Percentiles rank a stretch among this genome's conserved stretches.
These are phyloP conservation scores for Earliella scabrosa DNA, from an alignment of 1,284 basidiomycete species.

Conservation along the genomic window DNA sequence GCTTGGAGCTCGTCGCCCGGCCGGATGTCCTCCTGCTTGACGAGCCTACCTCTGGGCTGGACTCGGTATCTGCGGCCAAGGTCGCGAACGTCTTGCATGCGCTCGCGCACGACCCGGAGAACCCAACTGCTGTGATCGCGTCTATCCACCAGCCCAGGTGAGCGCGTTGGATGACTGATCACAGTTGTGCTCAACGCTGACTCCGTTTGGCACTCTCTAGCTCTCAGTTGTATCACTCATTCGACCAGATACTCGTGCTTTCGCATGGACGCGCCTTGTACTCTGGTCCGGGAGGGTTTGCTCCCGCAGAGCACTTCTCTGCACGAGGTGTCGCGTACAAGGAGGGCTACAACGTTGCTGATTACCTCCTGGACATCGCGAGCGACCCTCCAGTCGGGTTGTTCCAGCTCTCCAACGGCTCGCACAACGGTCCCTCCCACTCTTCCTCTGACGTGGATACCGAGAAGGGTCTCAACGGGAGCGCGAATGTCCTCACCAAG, in stretches of 20 bases:
- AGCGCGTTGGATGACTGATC: conserved; percentile 16
- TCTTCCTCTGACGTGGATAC: conserved; percentile 16
- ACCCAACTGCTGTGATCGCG: conserved; percentile 81
- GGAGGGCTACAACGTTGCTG: conserved; percentile 86
- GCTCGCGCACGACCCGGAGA: conserved; percentile 70
- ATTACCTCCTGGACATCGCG: conserved; percentile 87
- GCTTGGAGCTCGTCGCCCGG: conserved; percentile 79
- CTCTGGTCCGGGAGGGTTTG: conserved; percentile 72
- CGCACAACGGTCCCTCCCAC: conserved; percentile 5
- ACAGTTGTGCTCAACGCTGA: neutral
- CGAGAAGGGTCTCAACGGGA: conserved; percentile 18
- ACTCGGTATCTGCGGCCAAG: conserved; percentile 85
- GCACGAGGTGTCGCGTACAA: conserved; percentile 49
- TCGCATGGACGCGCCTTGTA: conserved; percentile 82
- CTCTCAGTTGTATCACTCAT: conserved; percentile 84
- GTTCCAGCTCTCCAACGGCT: conserved; percentile 33
- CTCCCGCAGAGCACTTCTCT: conserved; percentile 69
- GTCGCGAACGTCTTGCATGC: conserved; percentile 76
- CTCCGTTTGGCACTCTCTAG: conserved; percentile 35
- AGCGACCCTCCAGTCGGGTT: conserved; percentile 59
- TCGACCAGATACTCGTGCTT: conserved; percentile 82
- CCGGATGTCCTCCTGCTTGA: conserved; percentile 86
- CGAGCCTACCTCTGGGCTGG: conserved; percentile 82
- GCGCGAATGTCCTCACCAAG: neutral
- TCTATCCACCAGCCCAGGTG: conserved; percentile 88